Base-by-base conservation (phyloP, 129 eudicot genomes). In the Artemisia argyi region DNA sequence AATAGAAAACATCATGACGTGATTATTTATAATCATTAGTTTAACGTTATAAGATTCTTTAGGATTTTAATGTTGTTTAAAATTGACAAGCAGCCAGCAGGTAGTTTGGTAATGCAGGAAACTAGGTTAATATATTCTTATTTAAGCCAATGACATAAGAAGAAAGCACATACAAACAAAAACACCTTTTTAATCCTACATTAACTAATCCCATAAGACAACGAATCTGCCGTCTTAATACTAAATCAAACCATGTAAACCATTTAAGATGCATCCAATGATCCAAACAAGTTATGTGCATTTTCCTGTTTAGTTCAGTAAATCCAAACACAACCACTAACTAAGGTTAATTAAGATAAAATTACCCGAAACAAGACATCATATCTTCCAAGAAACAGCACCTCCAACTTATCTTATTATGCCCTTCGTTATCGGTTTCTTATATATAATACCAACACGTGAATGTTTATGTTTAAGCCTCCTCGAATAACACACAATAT, bases 371-470 rank as follows among this genome's bases (percentile, higher is more conserved):
- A 60, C 44, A 75, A 79, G 82, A 79, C 97, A 85, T 17, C 85
- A 79, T 56, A 81, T 85, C 84, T 44, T 83, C 91, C 95, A 85
- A 91, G 85, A 83, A 80, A 87, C 88, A 87, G 95, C 91, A 87
- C 79, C 75, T 65, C 78, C 39, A 68, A 28, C 48, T 68, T 30
- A 44, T 63, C 78, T 75, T 44, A 67, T 84, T 71, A 85, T 83
- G 78, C 85, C 73, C 57, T 79, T 44, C 53, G 52, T 72, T 69
- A 85, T 85, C 83, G 79, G 77, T 73, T 73, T 54, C 67, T 5
- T 5, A 68, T 67, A 68, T 67, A 44, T 17, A 77, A 78, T 52
- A 69, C 78, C 75, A 78, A 48, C 62, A 60, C 75, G 26, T 1
- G 15, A 46, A 42, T n/a, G 69, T 55, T 71, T 76, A 73, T 73